These are phyloP conservation scores for Mucor racemosus DNA, from an alignment of 371 early-diverging fungal species.

Conservation along the genomic window DNA sequence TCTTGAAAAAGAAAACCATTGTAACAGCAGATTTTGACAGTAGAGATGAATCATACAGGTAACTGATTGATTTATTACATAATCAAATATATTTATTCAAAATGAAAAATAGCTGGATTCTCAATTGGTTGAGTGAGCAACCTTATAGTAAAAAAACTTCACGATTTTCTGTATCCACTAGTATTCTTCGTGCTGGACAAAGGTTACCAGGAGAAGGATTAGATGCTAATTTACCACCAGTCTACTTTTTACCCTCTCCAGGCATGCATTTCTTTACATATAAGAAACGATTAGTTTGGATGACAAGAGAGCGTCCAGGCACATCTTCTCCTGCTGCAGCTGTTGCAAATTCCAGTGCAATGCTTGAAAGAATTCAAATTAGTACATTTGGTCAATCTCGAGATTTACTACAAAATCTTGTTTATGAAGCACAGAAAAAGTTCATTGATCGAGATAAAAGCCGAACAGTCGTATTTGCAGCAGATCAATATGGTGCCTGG, in stretches of 20 bases:
- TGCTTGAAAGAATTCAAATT: constrained; percentile 62
- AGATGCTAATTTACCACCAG: constrained; percentile 52
- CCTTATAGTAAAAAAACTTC: constrained; percentile 57
- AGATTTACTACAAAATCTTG: constrained; percentile 52
- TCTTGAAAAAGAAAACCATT: constrained; percentile 57
- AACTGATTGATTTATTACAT: not conserved
- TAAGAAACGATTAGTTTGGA: constrained; percentile 61
- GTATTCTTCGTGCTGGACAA: constrained; percentile 54
- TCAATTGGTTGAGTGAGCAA: constrained; percentile 69
- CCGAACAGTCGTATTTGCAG: constrained; percentile 71
- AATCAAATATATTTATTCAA: not conserved
- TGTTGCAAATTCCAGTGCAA: constrained; percentile 37
- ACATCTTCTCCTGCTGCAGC: constrained; percentile 43
- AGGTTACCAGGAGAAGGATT: constrained; percentile 52
- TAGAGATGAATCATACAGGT: constrained; percentile 67
- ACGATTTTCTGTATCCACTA: constrained; percentile 66
- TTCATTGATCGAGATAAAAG: constrained; percentile 64
- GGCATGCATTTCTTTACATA: constrained; percentile 67
- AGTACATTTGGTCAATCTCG: constrained; percentile 66
- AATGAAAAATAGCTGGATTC: constrained; percentile 39
- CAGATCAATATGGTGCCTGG: constrained; percentile 72
- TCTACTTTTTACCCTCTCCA: constrained; percentile 69
- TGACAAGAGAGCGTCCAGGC: constrained; percentile 51
- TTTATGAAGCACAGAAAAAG: constrained; percentile 57
- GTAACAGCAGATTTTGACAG: constrained; percentile 67